These are phyloP conservation scores for Apostasia ramifera DNA, from an alignment of 106 monocot species.

Conservation along the genomic window DNA sequence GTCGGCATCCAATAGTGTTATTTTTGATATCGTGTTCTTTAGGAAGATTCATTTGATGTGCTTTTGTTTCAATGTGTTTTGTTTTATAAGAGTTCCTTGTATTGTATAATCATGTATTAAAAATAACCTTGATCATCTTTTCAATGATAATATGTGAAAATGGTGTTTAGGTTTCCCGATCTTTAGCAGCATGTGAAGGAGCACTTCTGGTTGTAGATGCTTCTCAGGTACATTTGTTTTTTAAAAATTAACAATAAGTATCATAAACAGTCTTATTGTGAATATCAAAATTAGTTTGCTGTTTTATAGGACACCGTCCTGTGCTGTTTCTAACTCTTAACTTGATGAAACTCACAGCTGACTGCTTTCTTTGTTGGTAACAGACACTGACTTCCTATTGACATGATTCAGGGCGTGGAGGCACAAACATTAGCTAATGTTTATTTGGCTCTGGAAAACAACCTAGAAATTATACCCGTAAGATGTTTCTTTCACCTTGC, in stretches of 20 bases:
- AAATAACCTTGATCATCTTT: neutral
- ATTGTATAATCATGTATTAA: no score
- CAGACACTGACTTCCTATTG: constrained; percentile 5
- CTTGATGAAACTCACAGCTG: neutral
- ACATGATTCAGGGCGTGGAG: constrained; percentile 76
- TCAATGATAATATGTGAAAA: neutral
- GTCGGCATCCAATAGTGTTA: no score
- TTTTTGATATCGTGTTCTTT: no score
- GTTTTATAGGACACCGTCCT: neutral
- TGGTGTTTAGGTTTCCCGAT: constrained; percentile 77
- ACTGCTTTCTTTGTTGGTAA: no score
- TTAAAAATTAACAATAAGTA: constrained; percentile 20
- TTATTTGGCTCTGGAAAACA: constrained; percentile 91
- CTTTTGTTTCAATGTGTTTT: neutral
- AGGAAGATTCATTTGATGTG: no score
- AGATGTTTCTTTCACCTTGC: constrained; percentile 17
- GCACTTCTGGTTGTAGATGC: constrained; percentile 97
- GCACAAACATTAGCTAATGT: constrained; percentile 98
- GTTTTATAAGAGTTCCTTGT: neutral
- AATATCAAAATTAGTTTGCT: no score
- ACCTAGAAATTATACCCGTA: constrained; percentile 94
- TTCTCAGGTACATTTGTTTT: constrained; percentile 70
- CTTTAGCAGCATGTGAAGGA: constrained; percentile 98
- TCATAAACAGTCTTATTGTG: neutral
- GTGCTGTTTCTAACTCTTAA: neutral